Evolutionary conservation across 768 basidiomycete species (phyloP), one percentile per base, ranked within the genome.

Genomic region (Suillus clintonianus): DNA sequence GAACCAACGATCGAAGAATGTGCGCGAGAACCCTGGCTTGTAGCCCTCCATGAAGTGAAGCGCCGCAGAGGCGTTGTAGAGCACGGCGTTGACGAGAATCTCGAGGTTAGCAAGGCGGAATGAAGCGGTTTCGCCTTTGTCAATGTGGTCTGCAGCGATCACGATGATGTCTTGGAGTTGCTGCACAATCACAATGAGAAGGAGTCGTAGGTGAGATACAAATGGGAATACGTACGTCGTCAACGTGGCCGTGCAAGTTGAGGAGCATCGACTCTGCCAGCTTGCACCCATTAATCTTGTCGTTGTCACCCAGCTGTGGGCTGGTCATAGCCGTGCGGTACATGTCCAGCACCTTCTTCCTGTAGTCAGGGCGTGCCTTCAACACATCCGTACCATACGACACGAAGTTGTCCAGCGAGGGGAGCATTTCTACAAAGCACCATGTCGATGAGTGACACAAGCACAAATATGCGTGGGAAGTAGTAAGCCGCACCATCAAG

Each of bases 1-100:
- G 72, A 95, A 95, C 94, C 94, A 96, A 66, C 80, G 83, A 71
- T 92, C 86, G 72, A 96, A 94, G 82, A 96, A 94, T n/a, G 75
- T 71, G 42, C 89, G 86, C 0, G 90, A 84, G 42, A 82, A 79
- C n/a, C 87, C 88, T 0, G 87, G 76, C 30, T 80, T 80, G 69
- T 81, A 77, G 37, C 67, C 74, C 70, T 92, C 91, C 81, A 96
- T 90, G 61, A 94, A 72, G 64, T 88, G 88, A 48, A 96, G 82
- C 3, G 93, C 82, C 0, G 90, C 88, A 4, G 84, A 80, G 5
- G 95, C 88, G 76, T 94, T 95, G 82, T 95, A 95, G 48, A 92
- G 83, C 17, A 95, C 83, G 32, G 89, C 76, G 69, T 94, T 94
- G 77, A 95, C 81, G 71, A 95, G 86, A 50, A 94, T 90, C 72